Evolutionary conservation across 345 rosid species (phyloP).

Genomic region (Eucalyptus shirleyi): DNA sequence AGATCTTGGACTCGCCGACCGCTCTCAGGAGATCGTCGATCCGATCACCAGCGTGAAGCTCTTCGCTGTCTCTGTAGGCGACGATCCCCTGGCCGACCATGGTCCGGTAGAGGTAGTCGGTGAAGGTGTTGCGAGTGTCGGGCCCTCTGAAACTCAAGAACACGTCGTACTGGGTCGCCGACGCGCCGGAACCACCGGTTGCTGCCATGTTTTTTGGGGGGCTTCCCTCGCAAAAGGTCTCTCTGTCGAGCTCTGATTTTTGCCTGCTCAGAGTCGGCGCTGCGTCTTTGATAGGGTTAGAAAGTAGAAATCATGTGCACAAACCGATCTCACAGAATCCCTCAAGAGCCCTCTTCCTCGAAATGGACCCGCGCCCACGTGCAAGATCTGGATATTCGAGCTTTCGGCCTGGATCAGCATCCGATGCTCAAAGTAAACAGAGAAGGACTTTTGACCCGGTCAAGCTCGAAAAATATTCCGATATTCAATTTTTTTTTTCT

Average conservation of each 20-base stretch:
- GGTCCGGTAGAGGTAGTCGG: neutral
- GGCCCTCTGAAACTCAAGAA: neutral
- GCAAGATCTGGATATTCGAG: no score
- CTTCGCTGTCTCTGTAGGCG: neutral
- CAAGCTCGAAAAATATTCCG: neutral
- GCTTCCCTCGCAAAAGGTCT: no score
- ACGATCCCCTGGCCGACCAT: neutral
- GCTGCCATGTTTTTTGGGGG: neutral
- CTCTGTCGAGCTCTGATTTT: neutral
- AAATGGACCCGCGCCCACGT: no score
- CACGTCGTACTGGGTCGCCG: neutral
- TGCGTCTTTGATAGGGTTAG: no score
- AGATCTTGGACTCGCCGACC: neutral
- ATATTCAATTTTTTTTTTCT: no score
- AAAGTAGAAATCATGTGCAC: neutral
- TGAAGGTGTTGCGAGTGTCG: neutral
- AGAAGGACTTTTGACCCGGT: neutral
- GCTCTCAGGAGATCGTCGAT: neutral
- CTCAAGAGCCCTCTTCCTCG: no score
- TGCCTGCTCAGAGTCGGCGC: neutral
- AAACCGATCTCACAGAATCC: no score
- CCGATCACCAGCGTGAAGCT: neutral
- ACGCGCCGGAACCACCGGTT: neutral
- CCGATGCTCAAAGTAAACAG: neutral
- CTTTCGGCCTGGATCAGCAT: neutral